Base-by-base conservation (phyloP, 805 yeast genomes). In the Zygotorulaspora chibaensis region DNA sequence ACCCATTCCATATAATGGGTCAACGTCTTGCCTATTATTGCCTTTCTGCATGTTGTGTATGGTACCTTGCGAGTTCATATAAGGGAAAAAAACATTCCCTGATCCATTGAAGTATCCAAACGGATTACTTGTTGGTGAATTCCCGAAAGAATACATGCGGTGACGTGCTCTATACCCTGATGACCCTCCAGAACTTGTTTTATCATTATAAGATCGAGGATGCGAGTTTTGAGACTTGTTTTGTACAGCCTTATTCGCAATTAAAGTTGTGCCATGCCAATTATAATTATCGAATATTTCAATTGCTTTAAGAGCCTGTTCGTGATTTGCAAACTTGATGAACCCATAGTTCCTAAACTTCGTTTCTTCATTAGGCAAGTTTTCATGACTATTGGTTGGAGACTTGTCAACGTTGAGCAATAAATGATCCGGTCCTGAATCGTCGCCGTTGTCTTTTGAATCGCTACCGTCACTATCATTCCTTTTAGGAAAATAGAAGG, bases 321-420 rank as follows among this genome's bases (percentile, higher is more conserved):
- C 71, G 56, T 77, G 81, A 33, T 58, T 65, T 15, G 61, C 59
- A 52, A 77, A 79, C 43, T 74, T 76, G 31, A 82, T 70, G 53
- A 75, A 82, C 0, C 82, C 86, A 53, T 75, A 77, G 11, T 74
- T 75, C 48, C 71, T 62, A 31, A 63, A 44, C 23, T 53, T 51
- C 17, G 44, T 45, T 6, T 51, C 58, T 35, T 50, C 61, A 28
- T 48, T 20, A 23, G 40, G 38, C 8, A 36, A 7, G 12, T 16
- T 10, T 26, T 36, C 36, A 5, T 13, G 12, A 33, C 11, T n/a
- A 5, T 33, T n/a, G 13, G 6, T 33, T 3, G 16, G 5, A 5
- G 36, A 33, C 12, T n/a, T 13, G 16, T n/a, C 36, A 13, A 10
- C 9, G 20, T 34, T 30, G 45, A 48, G 25, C 18, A 3, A 18